phyloP scores from a whole-genome alignment of 164 flowering plant genomes.

The Magnolia kwangsiensis region DNA sequence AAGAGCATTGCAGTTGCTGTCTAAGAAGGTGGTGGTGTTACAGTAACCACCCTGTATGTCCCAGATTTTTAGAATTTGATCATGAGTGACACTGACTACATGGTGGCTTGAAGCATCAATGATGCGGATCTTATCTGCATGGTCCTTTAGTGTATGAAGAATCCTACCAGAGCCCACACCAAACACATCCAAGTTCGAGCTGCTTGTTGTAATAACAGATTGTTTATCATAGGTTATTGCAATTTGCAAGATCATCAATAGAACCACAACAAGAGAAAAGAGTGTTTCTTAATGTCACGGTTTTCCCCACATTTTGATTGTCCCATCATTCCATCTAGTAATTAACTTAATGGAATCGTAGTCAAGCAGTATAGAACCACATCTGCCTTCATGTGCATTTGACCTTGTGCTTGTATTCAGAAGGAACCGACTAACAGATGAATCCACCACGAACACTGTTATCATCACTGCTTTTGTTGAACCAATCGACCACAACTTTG shows the following conservation, averaged over 20 bases:
- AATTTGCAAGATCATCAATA: too few relatives aligned
- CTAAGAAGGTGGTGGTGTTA: conserved; percentile 64
- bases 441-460: conserved; percentile 51
- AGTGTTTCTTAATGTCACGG: conserved; percentile 46
- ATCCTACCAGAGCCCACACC: conserved; percentile 70
- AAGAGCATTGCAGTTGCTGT: conserved; percentile 85
- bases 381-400: conserved; percentile 89
- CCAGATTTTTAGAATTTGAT: conserved; percentile 87
- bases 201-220: too few relatives aligned
- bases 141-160: conserved; percentile 91
- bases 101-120: conserved; percentile 77
- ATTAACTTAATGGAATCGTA: conserved; percentile 62
- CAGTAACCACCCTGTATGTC: conserved; percentile 88
- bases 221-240: too few relatives aligned
- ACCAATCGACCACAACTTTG: conserved; percentile 49
- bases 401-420: conserved; percentile 57
- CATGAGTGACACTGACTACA: conserved; percentile 90
- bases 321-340: conserved; percentile 83
- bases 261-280: conserved; percentile 36
- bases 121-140: conserved; percentile 82
- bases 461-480: conserved; percentile 69
- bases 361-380: conserved; percentile 72
- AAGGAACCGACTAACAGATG: conserved; percentile 55
- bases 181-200: conserved; percentile 47
- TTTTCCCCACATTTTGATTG: conserved; percentile 80